phyloP scores from a whole-genome alignment of 345 rosid genomes.

The Corchorus olitorius region DNA sequence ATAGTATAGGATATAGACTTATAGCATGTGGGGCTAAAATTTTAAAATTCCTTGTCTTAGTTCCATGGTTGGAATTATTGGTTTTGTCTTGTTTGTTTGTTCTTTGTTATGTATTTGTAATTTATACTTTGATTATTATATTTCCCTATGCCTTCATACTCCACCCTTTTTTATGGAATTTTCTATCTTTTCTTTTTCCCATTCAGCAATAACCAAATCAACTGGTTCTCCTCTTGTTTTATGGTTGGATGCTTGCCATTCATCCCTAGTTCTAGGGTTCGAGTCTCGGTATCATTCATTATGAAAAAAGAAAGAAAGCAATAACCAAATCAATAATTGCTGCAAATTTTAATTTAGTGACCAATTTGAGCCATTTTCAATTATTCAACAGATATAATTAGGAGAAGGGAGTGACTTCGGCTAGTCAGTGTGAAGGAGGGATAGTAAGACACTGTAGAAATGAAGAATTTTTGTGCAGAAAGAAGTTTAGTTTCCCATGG shows the following conservation, averaged over 20 bases:
- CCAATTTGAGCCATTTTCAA: neutral
- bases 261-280: too few species aligned
- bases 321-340: neutral
- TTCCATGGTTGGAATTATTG: neutral
- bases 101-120: neutral
- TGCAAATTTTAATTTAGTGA: neutral
- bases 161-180: neutral
- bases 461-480: neutral
- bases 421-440: neutral
- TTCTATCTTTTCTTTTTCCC: neutral
- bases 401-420: too few species aligned
- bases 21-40: neutral
- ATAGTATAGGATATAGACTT: neutral
- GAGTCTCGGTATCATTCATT: too few species aligned
- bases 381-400: too few species aligned
- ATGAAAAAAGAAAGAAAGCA: too few species aligned
- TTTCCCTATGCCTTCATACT: too few species aligned
- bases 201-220: neutral
- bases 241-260: too few species aligned
- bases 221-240: too few species aligned
- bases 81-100: neutral
- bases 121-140: too few species aligned
- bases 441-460: neutral
- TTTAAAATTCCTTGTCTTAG: neutral
- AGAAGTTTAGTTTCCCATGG: neutral